phyloP scores from a whole-genome alignment of 805 yeast genomes.

The Candida loeiensis region DNA sequence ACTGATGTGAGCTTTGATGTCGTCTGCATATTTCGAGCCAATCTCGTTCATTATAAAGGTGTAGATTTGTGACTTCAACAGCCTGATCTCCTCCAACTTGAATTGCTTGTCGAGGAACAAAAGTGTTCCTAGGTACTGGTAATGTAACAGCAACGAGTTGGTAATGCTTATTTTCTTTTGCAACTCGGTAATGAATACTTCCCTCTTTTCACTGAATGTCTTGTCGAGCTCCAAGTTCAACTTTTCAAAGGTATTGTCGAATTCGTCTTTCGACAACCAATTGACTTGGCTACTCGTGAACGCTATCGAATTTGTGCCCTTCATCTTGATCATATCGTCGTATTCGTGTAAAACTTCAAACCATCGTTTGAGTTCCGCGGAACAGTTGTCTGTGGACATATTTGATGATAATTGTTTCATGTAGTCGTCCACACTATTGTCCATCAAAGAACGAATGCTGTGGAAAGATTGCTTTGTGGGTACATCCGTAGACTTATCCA shows the following conservation, averaged over 20 bases:
- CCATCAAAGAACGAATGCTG: conserved; percentile 25
- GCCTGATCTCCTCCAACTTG: conserved; percentile 1
- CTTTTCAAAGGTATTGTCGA: conserved; percentile 14
- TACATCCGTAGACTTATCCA: neutral
- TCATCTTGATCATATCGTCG: conserved; percentile 4
- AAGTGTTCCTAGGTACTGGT: conserved; percentile 15
- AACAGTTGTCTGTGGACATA: neutral
- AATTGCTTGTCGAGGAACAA: conserved; percentile 6
- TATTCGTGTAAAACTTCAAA: conserved; percentile 8
- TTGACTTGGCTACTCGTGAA: conserved; percentile 10
- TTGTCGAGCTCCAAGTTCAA: conserved; percentile 10
- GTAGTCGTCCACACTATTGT: conserved; percentile 26
- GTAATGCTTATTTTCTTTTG: neutral
- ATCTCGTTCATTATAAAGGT: conserved; percentile 1
- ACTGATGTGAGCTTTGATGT: neutral
- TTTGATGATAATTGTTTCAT: conserved; percentile 13
- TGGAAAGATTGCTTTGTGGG: neutral
- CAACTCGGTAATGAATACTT: conserved; percentile 1
- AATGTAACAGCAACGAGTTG: conserved; percentile 8
- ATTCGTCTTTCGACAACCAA: conserved; percentile 14
- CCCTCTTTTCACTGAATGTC: conserved; percentile 3
- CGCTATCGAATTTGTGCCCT: neutral
- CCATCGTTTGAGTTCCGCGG: conserved; percentile 7
- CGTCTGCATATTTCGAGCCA: conserved; percentile 3
- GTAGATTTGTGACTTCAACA: neutral